Evolutionary conservation across 345 rosid species (phyloP).

Genomic region (Erodium maritimum): DNA sequence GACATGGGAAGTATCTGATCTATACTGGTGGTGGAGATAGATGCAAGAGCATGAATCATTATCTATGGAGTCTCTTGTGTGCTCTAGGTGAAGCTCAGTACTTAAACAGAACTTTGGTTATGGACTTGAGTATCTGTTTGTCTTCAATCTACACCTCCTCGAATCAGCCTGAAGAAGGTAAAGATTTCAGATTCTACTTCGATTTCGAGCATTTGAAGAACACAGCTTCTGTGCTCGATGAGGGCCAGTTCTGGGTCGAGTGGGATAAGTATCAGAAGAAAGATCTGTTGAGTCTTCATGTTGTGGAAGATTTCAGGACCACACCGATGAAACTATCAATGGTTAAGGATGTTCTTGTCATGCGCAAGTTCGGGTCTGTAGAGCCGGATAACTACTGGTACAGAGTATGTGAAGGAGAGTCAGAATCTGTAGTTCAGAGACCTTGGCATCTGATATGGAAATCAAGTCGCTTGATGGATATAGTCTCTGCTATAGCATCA

Average conservation of each 20-base stretch:
- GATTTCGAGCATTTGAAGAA: slow-evolving; percentile 91
- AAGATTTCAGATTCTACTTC: slow-evolving; percentile 87
- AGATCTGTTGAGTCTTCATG: slow-evolving; percentile 36
- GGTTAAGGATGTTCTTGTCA: slow-evolving; percentile 59
- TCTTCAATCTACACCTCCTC: slow-evolving; percentile 64
- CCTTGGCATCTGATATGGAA: slow-evolving; percentile 93
- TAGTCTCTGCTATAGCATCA: slow-evolving; percentile 54
- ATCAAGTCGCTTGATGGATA: slow-evolving; percentile 84
- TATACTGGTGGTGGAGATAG: slow-evolving; percentile 77
- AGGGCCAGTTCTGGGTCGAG: slow-evolving; percentile 71
- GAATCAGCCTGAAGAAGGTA: slow-evolving; percentile 79
- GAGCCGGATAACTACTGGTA: slow-evolving; percentile 97
- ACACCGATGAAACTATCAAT: slow-evolving; percentile 65
- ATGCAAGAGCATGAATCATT: slow-evolving; percentile 96
- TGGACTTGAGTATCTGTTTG: slow-evolving; percentile 77
- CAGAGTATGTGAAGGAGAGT: slow-evolving; percentile 89
- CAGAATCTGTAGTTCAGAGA: slow-evolving; percentile 59
- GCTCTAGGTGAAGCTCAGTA: slow-evolving; percentile 92
- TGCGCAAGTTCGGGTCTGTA: slow-evolving; percentile 84
- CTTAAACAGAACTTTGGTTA: slow-evolving; percentile 73
- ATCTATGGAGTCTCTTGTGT: slow-evolving; percentile 90
- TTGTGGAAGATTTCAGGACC: slow-evolving; percentile 58
- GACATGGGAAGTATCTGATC: slow-evolving; percentile 53
- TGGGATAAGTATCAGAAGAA: slow-evolving; percentile 72
- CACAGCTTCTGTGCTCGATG: slow-evolving; percentile 77